Percentiles rank a stretch among this genome's conserved stretches.
Conservation (phyloP, 176 grass and related monocot genomes). For the Hordeum vulgare region DNA sequence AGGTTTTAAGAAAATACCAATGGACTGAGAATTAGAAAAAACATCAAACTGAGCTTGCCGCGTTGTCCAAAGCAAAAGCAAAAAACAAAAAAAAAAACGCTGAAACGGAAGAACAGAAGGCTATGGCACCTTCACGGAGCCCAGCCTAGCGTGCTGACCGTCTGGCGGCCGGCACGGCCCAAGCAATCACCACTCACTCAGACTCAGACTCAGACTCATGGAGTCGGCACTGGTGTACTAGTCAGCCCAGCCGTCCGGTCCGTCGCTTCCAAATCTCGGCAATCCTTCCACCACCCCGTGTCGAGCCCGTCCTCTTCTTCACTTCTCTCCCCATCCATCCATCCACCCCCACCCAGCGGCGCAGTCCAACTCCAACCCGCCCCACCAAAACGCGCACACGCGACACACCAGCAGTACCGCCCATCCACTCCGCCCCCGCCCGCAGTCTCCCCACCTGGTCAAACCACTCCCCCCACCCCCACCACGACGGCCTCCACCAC, state of each 20-base stretch:
- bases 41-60: too few relatives aligned
- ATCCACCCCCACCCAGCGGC: neutral
- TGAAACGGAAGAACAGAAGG: neutral
- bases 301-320: neutral
- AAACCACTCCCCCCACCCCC: neutral
- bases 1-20: too few relatives aligned
- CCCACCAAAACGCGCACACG: slow-evolving; percentile 10
- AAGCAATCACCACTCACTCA: neutral
- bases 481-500: neutral
- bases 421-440: slow-evolving; percentile 6
- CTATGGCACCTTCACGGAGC: neutral
- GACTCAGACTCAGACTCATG: too few relatives aligned
- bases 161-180: neutral
- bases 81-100: too few relatives aligned
- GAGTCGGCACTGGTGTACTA: neutral
- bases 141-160: neutral
- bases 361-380: neutral
- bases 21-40: too few relatives aligned
- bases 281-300: neutral
- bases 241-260: neutral
- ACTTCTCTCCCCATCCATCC: slow-evolving; percentile 11
- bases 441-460: slow-evolving; percentile 16
- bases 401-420: slow-evolving; percentile 2
- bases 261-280: neutral
- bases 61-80: too few relatives aligned